These are phyloP conservation scores for Zasmidium cellare DNA, from an alignment of 2,329 filamentous ascomycete genomes.

Conservation along the genomic window DNA sequence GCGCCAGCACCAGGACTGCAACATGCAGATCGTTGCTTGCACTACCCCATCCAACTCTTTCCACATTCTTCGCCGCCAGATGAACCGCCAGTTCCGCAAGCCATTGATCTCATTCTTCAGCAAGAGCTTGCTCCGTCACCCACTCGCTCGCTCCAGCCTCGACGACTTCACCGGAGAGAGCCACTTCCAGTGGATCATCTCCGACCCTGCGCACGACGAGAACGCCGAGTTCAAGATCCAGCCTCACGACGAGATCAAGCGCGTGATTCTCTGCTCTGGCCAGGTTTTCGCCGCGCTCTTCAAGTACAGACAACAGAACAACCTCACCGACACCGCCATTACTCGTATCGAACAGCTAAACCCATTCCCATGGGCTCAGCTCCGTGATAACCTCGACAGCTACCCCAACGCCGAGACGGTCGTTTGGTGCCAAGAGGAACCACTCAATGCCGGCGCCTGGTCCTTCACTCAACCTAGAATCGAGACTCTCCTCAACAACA, in stretches of 20 bases:
- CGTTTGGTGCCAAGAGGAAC: constrained; percentile 97
- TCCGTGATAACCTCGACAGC: constrained; percentile 92
- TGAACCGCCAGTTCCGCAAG: constrained; percentile 99
- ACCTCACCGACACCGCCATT: constrained; percentile 86
- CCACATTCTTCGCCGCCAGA: constrained; percentile 93
- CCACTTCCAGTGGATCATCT: constrained; percentile 96
- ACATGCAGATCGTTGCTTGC: constrained; percentile 98
- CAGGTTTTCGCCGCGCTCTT: constrained; percentile 89
- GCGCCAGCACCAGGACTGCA: constrained; percentile 98
- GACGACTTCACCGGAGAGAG: constrained; percentile 89
- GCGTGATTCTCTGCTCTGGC: constrained; percentile 89
- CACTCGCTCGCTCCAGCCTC: constrained; percentile 81
- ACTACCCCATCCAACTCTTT: constrained; percentile 96
- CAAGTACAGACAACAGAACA: constrained; percentile 86
- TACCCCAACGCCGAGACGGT: constrained; percentile 98
- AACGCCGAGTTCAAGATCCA: constrained; percentile 64
- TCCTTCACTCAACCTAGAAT: constrained; percentile 96
- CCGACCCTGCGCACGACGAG: constrained; percentile 79
- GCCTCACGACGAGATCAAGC: constrained; percentile 81
- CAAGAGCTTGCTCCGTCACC: constrained; percentile 93
- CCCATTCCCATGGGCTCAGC: constrained; percentile 97
- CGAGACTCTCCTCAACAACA: constrained; percentile 93
- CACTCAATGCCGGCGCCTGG: constrained; percentile 95
- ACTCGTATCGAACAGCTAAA: constrained; percentile 97
- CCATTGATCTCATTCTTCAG: constrained; percentile 98